Evolutionary conservation across 345 rosid species (phyloP).

Genomic region (Arabidopsis suecica): DNA sequence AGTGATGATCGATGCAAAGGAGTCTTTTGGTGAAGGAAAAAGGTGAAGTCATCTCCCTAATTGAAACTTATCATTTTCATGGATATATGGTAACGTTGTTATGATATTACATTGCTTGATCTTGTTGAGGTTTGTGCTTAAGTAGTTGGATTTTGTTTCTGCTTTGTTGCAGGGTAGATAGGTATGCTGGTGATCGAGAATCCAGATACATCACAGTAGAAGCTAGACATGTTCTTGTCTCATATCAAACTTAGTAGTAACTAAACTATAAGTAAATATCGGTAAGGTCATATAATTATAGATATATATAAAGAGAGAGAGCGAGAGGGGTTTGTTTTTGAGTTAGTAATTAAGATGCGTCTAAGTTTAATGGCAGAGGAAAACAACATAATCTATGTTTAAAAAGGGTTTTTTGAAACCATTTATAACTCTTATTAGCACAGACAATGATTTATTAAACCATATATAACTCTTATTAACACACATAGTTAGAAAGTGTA

Average conservation of each 20-base stretch:
- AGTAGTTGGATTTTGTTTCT: slow-evolving; percentile 37
- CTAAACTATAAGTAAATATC: slow-evolving; percentile 31
- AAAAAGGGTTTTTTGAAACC: neutral
- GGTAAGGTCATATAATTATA: slow-evolving; percentile 24
- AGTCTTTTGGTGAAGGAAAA: slow-evolving; percentile 21
- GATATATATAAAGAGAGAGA: slow-evolving; percentile 6
- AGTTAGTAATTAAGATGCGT: slow-evolving; percentile 26
- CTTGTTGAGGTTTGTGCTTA: neutral
- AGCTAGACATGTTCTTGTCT: slow-evolving; percentile 41
- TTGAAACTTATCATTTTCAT: slow-evolving; percentile 12
- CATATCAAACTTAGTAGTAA: slow-evolving; percentile 38
- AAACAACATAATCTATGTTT: neutral
- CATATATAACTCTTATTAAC: neutral
- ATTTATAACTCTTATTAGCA: neutral
- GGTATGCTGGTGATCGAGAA: slow-evolving; percentile 37
- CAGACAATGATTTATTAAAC: neutral
- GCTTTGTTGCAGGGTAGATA: slow-evolving; percentile 51
- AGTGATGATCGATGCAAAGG: slow-evolving; percentile 9
- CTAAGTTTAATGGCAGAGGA: neutral
- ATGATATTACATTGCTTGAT: slow-evolving; percentile 4
- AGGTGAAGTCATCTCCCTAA: slow-evolving; percentile 26
- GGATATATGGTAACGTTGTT: neutral
- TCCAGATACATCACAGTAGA: slow-evolving; percentile 22
- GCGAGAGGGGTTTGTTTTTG: slow-evolving; percentile 24
- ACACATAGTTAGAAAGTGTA: neutral